A percentile compares a stretch with the other conserved stretches of the same genome.
These are phyloP conservation scores for Tillandsia leiboldiana DNA, from an alignment of 176 grass and related monocot genomes.

Conservation along the genomic window DNA sequence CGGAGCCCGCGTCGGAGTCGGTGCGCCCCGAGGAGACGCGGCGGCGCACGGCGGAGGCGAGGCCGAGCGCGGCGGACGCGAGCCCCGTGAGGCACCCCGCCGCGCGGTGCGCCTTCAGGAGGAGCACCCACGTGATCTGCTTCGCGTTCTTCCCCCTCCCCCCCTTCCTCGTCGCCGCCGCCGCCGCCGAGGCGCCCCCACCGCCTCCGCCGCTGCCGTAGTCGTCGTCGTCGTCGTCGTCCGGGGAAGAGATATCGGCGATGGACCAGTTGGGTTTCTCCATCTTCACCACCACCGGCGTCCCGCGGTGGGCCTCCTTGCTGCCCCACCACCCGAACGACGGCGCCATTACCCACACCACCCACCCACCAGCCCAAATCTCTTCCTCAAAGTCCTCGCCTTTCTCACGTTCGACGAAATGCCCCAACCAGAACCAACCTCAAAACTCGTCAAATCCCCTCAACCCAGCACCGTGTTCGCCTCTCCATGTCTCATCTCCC, in stretches of 20 bases:
- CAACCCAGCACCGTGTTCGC: no score
- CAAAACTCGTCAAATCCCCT: no score
- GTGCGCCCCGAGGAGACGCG: constrained; percentile 59
- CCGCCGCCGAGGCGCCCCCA: not conserved
- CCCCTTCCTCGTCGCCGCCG: constrained; percentile 29
- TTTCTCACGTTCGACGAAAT: not conserved
- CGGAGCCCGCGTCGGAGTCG: constrained; percentile 45
- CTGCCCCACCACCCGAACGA: constrained; percentile 61
- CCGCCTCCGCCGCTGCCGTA: constrained; percentile 6
- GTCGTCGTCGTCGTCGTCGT: constrained; percentile 67
- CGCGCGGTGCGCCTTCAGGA: constrained; percentile 89
- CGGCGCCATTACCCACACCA: constrained; percentile 60
- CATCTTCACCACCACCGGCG: constrained; percentile 99
- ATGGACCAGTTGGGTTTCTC: constrained; percentile 99
- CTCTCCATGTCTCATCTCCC: not conserved
- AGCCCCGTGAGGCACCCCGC: constrained; percentile 75
- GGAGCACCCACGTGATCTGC: constrained; percentile 97
- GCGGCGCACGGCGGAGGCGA: constrained; percentile 51
- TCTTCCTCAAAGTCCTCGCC: constrained; percentile 11
- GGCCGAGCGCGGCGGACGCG: constrained; percentile 44
- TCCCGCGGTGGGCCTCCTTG: constrained; percentile 64
- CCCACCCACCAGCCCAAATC: constrained; percentile 11
- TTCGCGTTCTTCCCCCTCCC: constrained; percentile 83
- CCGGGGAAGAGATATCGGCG: constrained; percentile 69
- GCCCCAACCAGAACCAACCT: not conserved